Evolutionary conservation across 768 basidiomycete species (phyloP).

Genomic region (Boletus fagicola): DNA sequence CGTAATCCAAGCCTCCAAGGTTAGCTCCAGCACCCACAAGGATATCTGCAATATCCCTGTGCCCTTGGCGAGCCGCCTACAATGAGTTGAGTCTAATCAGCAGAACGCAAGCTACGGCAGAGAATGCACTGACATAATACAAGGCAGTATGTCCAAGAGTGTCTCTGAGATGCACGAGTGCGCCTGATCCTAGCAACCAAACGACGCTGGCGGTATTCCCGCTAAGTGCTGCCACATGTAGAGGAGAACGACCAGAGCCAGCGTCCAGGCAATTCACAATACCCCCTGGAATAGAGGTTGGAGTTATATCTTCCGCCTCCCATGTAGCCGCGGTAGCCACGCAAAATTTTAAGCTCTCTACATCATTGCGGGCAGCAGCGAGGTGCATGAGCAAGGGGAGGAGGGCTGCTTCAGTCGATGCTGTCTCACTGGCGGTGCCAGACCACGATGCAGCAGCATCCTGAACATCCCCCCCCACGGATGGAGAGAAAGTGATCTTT

Average conservation of each 20-base stretch:
- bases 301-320: slow-evolving; percentile 22
- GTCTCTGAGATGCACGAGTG: slow-evolving; percentile 81
- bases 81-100: background rate
- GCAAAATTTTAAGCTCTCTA: slow-evolving; percentile 61
- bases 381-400: slow-evolving; percentile 78
- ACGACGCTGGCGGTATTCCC: slow-evolving; percentile 46
- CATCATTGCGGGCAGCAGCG: slow-evolving; percentile 70
- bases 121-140: slow-evolving; percentile 60
- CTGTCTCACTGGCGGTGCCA: slow-evolving; percentile 74
- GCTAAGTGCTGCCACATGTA: slow-evolving; percentile 77
- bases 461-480: slow-evolving; percentile 39
- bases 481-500: slow-evolving; percentile 35
- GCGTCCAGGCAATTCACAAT: slow-evolving; percentile 71
- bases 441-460: slow-evolving; percentile 65
- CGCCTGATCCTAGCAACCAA: slow-evolving; percentile 66
- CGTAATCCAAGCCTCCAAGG: slow-evolving; percentile 63
- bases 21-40: slow-evolving; percentile 74
- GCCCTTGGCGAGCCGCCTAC: slow-evolving; percentile 74
- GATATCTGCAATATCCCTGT: slow-evolving; percentile 56
- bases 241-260: slow-evolving; percentile 68
- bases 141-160: slow-evolving; percentile 77
- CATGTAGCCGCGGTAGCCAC: slow-evolving; percentile 34
- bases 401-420: slow-evolving; percentile 64
- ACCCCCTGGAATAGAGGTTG: slow-evolving; percentile 52
- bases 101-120: background rate